Base-by-base conservation (phyloP, 2,329 filamentous ascomycete species). In the Talaromyces marneffei region DNA sequence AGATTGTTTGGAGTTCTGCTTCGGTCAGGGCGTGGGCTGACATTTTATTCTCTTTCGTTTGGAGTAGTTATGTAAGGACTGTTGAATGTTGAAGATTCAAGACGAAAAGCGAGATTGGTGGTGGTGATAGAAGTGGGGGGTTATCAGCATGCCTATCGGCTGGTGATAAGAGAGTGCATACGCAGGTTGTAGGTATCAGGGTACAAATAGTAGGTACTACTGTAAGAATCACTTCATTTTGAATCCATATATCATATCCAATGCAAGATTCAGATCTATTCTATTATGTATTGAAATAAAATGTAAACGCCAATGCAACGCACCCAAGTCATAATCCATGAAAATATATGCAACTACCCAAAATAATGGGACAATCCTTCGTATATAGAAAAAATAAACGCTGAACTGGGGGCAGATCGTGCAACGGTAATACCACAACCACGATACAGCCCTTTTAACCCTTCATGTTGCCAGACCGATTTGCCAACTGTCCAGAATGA, bases 321-420 rank as follows among this genome's bases (percentile, higher is more conserved):
- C n/a, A n/a, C n/a, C n/a, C 55, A 25, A 12, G 29, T 35, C 48
- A 57, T 57, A 16, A 31, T 27, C 27, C 23, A 55, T 55, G 35
- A n/a, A 54, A 27, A 50, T 31, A 33, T 29, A 55, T 29, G 31
- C 40, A 44, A 18, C 23, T 52, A 80, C 65, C 72, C 74, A 69
- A 94, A 82, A 67, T 85, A 79, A 65, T 81, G 82, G 78, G 92
- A 92, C 74, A 99, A 75, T 14, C 87, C 89, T 76, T 97, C 94
- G 72, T 92, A 97, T 64, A 97, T 87, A 64, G 94, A 92, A 71
- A 99, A 99, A 63, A 99, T 99, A 71, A 97, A 92, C 7, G 94
- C 94, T n/a, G 92, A 97, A 75, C 92, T 97, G 2, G 94, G 94
- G 33, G 92, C 92, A 37, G 92, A 89, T 63, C 94, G 85, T 33